phyloP scores from a whole-genome alignment of 2,329 filamentous ascomycete genomes.

The Aureobasidium sp. region DNA sequence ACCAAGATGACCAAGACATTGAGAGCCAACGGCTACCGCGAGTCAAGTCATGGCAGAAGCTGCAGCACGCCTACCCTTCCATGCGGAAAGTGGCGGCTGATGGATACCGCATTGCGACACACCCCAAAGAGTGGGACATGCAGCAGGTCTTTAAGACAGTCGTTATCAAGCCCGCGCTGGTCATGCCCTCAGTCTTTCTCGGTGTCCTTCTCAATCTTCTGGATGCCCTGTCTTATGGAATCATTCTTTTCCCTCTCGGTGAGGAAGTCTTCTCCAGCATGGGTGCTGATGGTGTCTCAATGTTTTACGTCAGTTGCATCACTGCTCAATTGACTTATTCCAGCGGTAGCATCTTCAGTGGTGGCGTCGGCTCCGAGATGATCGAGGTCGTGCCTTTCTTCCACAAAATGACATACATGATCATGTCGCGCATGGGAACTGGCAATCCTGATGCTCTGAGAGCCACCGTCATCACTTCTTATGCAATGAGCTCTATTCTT shows the following conservation, averaged over 20 bases:
- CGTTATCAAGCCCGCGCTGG: slow-evolving; percentile 59
- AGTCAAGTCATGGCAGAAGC: slow-evolving; percentile 21
- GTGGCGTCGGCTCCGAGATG: slow-evolving; percentile 90
- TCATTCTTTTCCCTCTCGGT: slow-evolving; percentile 82
- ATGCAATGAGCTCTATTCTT: slow-evolving; percentile 80
- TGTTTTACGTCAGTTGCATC: slow-evolving; percentile 98
- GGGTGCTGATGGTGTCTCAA: slow-evolving; percentile 89
- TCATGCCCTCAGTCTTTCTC: slow-evolving; percentile 77
- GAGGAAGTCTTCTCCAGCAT: slow-evolving; percentile 76
- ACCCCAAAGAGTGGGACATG: slow-evolving; percentile 65
- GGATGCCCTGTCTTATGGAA: slow-evolving; percentile 85
- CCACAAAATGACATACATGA: slow-evolving; percentile 93
- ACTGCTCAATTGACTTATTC: slow-evolving; percentile 89
- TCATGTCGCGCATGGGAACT: slow-evolving; percentile 67
- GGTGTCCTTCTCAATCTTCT: slow-evolving; percentile 86
- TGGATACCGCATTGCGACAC: slow-evolving; percentile 32
- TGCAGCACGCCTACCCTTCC: slow-evolving; percentile 23
- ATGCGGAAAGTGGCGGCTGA: slow-evolving; percentile 13
- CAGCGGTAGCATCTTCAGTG: slow-evolving; percentile 77
- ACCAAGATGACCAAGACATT: slow-evolving; percentile 14
- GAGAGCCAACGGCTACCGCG: slow-evolving; percentile 18
- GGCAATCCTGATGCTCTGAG: slow-evolving; percentile 79
- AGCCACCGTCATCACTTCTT: slow-evolving; percentile 88
- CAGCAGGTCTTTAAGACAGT: slow-evolving; percentile 55
- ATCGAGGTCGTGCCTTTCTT: slow-evolving; percentile 99